Conservation (phyloP, 2,329 filamentous ascomycete species). For the Fusarium siculi region DNA sequence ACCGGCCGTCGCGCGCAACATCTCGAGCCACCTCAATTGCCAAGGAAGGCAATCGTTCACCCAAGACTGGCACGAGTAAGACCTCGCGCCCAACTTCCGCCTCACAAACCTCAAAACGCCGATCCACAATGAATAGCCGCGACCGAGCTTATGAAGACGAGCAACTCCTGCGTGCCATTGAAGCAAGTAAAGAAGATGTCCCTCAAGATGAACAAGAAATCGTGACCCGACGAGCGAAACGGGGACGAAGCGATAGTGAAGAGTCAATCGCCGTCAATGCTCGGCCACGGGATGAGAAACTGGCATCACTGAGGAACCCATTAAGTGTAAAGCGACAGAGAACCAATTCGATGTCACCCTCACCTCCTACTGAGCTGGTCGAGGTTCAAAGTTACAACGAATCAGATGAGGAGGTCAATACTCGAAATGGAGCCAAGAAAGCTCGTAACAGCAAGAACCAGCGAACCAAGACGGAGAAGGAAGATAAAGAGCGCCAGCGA, state of each 20-base stretch:
- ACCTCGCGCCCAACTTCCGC: conserved; percentile 63
- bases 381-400: conserved; percentile 67
- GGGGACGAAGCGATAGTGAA: conserved; percentile 90
- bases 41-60: conserved; percentile 60
- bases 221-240: conserved; percentile 76
- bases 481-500: conserved; percentile 79
- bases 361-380: conserved; percentile 60
- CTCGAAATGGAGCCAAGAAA: conserved; percentile 67
- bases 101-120: conserved; percentile 74
- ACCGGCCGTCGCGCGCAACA: conserved; percentile 64
- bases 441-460: conserved; percentile 69
- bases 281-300: conserved; percentile 34
- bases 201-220: conserved; percentile 61
- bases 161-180: conserved; percentile 86
- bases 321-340: conserved; percentile 82
- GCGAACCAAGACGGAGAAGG: conserved; percentile 72
- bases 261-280: conserved; percentile 72
- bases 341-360: conserved; percentile 79
- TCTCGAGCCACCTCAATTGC: conserved; percentile 73
- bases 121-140: conserved; percentile 97
- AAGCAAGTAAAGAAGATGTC: conserved; percentile 90
- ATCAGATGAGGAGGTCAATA: conserved; percentile 75
- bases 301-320: conserved; percentile 66
- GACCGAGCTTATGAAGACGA: conserved; percentile 96
- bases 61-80: conserved; percentile 70